These are phyloP conservation scores for Paracorniculantispora psalliotae DNA, from an alignment of 2,329 filamentous ascomycete genomes.

Conservation along the genomic window DNA sequence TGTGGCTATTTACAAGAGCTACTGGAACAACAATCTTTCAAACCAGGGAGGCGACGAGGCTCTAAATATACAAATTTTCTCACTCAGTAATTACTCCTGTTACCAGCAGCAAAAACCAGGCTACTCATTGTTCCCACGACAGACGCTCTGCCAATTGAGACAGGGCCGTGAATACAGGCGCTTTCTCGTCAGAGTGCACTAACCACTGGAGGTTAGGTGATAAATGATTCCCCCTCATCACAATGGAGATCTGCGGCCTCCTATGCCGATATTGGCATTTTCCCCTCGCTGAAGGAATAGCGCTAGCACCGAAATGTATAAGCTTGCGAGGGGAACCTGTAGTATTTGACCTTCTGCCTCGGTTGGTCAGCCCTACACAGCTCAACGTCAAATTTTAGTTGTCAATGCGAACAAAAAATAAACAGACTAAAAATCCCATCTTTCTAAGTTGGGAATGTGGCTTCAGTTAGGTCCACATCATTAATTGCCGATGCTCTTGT, in stretches of 20 bases:
- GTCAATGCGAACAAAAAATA: not conserved
- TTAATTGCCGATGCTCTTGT: not conserved
- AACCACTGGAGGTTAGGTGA: not conserved
- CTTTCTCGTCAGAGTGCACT: not conserved
- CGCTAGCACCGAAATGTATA: not conserved
- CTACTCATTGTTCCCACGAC: not conserved
- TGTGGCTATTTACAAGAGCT: not conserved
- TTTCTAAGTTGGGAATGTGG: not conserved
- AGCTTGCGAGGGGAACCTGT: not conserved
- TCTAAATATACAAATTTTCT: not conserved
- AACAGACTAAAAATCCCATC: not conserved
- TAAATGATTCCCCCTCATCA: slow-evolving; percentile 12
- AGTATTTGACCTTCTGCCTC: not conserved
- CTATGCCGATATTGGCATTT: not conserved
- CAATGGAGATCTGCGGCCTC: not conserved
- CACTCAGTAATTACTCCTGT: not conserved
- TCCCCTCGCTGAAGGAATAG: not conserved
- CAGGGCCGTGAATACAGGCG: not conserved
- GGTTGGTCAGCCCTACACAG: not conserved
- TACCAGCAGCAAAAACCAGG: not conserved
- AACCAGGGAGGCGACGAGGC: not conserved
- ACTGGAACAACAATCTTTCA: not conserved
- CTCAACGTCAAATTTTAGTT: not conserved
- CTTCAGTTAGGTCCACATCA: not conserved
- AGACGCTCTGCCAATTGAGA: not conserved